Evolutionary conservation across 805 yeast genomes (phyloP).

Genomic region (Kazachstania viticola): DNA sequence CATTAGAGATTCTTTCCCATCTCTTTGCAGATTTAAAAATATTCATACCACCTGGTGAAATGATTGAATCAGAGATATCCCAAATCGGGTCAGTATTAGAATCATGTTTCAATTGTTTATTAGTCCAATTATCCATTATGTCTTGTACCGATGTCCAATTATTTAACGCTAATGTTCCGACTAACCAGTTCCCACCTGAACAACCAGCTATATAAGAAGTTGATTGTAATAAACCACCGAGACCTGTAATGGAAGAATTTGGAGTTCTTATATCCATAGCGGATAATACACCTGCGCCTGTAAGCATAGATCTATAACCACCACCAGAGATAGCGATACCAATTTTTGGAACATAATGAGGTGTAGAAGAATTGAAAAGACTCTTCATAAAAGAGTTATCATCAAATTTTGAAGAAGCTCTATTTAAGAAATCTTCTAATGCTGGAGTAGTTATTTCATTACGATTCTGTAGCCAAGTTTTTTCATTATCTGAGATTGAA

Average conservation of each 20-base stretch:
- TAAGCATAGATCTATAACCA: conserved; percentile 81
- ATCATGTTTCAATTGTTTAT: conserved; percentile 31
- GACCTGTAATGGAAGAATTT: conserved; percentile 39
- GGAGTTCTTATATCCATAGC: conserved; percentile 72
- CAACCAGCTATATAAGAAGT: conserved; percentile 64
- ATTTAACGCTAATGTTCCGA: conserved; percentile 56
- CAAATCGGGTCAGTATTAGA: conserved; percentile 40
- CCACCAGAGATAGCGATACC: conserved; percentile 73
- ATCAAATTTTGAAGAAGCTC: conserved; percentile 25
- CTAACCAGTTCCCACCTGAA: conserved; percentile 79
- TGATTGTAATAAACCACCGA: conserved; percentile 67
- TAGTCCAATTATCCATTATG: conserved; percentile 30
- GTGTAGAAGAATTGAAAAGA: conserved; percentile 15
- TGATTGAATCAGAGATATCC: conserved; percentile 53
- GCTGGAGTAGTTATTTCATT: conserved; percentile 34
- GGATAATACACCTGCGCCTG: conserved; percentile 74
- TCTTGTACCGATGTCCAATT: conserved; percentile 63
- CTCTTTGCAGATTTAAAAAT: conserved; percentile 39
- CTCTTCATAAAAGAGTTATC: conserved; percentile 7
- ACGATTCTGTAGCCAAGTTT: conserved; percentile 38
- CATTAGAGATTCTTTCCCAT: conserved; percentile 43
- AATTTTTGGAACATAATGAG: conserved; percentile 30
- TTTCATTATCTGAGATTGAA: conserved; percentile 34
- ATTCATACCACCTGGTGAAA: conserved; percentile 53
- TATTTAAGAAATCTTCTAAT: conserved; percentile 34